Conservation (phyloP, 345 rosid genomes). For the Heritiera fomes region DNA sequence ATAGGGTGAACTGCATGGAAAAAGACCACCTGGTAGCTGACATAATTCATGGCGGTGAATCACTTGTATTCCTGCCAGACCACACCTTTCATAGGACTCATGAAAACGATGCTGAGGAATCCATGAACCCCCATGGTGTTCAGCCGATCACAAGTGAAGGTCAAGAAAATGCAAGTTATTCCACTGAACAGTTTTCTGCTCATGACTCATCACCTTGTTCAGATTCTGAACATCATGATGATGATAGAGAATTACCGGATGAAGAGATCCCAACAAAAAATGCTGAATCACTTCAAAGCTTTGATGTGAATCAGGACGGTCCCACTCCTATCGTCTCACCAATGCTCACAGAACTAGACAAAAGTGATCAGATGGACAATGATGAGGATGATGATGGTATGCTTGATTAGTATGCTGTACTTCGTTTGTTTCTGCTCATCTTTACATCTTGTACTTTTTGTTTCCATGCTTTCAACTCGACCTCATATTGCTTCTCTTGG, state of each 20-base stretch:
- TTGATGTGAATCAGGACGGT: slow-evolving; percentile 32
- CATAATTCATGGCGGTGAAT: slow-evolving; percentile 61
- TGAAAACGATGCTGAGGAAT: slow-evolving; percentile 22
- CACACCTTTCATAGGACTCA: slow-evolving; percentile 4
- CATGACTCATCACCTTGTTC: slow-evolving; percentile 47
- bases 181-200: slow-evolving; percentile 42
- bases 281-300: too few relatives aligned
- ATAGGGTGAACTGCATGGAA: slow-evolving; percentile 31
- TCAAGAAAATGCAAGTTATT: slow-evolving; percentile 36
- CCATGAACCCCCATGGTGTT: slow-evolving; percentile 23
- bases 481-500: slow-evolving; percentile 24
- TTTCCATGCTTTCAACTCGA: neutral
- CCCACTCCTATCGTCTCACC: slow-evolving; percentile 36
- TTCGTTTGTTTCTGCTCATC: neutral
- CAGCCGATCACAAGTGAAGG: slow-evolving; percentile 26
- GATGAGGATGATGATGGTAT: slow-evolving; percentile 46
- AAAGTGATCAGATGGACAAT: slow-evolving; percentile 41
- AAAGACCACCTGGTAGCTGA: slow-evolving; percentile 59
- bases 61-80: slow-evolving; percentile 44
- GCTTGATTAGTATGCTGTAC: neutral
- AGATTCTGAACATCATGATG: slow-evolving; percentile 43
- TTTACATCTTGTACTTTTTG: slow-evolving; percentile 19
- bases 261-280: slow-evolving; percentile 29
- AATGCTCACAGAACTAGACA: slow-evolving; percentile 22
- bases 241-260: slow-evolving; percentile 27